Base-by-base conservation (phyloP, 257 asterid genomes). In the Nicotiana otophora region DNA sequence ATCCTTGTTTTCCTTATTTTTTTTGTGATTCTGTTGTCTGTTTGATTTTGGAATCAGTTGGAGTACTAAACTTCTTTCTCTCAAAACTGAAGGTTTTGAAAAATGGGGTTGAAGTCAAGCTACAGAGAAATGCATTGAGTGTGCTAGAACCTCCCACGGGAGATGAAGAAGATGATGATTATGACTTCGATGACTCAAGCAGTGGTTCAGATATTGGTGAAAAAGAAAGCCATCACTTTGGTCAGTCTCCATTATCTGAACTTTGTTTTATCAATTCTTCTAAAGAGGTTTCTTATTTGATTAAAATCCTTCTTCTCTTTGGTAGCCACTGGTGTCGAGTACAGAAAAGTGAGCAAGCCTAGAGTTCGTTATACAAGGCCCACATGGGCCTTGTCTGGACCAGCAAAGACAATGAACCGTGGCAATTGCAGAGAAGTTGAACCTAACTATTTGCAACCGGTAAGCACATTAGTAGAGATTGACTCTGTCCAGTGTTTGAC, bases 51-150 rank as follows among this genome's bases (percentile, higher is more conserved):
- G 26, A 39, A 54, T 17, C 23, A 34, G 20, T 54, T 39, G 8
- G 28, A 42, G 51, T 33, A 16, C 9, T 23, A 11, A 57, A 67
- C 48, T 42, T 69, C 1, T 7, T 74, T 74, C 8, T 74, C 62
- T 81, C 77, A 54, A n/a, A 53, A 19, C 28, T 68, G 39, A 81
- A 95, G 99, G 99, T 94, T 69, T 83, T 95, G 91, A 95, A 92
- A 88, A 95, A 95, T 86, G 99, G 99, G 14, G 95, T 90, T 81
- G 99, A 95, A 88, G 99, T 94, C 63, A 94, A 95, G 88, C 97
- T 95, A 83, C 99, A 95, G 84, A 84, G 98, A 83, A 95, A 95
- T 89, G 99, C 99, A 30, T 86, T 95, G 88, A 94, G 99, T 63
- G 98, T 95, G 58, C 78, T 95, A 85, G 98, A 95, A 84, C 96